Evolutionary conservation across 2,329 filamentous ascomycete species (phyloP).

Genomic region (Aspergillus nomiae): DNA sequence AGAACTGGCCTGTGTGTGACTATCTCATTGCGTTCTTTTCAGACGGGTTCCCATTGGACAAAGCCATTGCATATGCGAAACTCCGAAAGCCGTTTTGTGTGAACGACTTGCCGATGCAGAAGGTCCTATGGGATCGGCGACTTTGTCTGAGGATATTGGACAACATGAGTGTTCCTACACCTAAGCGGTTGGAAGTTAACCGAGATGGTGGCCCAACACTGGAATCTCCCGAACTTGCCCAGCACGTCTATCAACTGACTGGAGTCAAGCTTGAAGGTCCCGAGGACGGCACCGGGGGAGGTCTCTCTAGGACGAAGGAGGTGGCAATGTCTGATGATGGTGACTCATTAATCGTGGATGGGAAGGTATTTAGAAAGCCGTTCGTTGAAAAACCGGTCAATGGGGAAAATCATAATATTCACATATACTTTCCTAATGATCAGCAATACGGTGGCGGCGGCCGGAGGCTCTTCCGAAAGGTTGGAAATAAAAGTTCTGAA

Average conservation of each 20-base stretch:
- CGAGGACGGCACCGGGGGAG: constrained; percentile 66
- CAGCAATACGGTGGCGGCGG: constrained; percentile 80
- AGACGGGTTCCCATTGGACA: constrained; percentile 93
- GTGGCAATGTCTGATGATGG: constrained; percentile 89
- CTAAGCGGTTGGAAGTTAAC: constrained; percentile 84
- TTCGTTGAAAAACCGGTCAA: constrained; percentile 99
- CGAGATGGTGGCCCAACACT: constrained; percentile 86
- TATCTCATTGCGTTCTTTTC: constrained; percentile 98
- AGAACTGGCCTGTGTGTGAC: constrained; percentile 95
- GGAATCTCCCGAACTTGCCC: constrained; percentile 75
- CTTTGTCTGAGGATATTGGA: constrained; percentile 87
- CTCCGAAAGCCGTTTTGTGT: constrained; percentile 95
- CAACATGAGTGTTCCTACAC: constrained; percentile 85
- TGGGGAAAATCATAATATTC: constrained; percentile 97
- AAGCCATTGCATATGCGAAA: constrained; percentile 93
- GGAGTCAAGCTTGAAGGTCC: constrained; percentile 74
- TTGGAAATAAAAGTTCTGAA: constrained; percentile 98
- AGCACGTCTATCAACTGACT: constrained; percentile 77
- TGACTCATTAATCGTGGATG: constrained; percentile 86
- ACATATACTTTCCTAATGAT: constrained; percentile 87
- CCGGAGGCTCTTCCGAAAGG: constrained; percentile 89
- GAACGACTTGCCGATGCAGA: constrained; percentile 97
- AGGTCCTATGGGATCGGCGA: constrained; percentile 92
- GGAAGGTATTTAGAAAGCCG: constrained; percentile 77
- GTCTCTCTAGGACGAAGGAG: constrained; percentile 59